phyloP scores from a whole-genome alignment of 169 alveolate genomes.

The Babesia bovis region DNA sequence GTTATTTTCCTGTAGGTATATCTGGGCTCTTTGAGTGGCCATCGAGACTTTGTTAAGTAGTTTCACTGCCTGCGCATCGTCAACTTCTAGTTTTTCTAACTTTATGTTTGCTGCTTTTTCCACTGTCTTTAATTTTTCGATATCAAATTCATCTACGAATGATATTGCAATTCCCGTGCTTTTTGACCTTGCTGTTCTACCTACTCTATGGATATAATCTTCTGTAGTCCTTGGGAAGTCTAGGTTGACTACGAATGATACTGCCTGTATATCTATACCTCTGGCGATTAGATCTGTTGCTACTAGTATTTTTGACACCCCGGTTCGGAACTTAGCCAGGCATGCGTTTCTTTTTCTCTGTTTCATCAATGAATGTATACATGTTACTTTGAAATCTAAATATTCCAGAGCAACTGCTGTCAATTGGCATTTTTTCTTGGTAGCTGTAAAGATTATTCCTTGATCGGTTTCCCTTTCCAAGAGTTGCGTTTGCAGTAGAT shows the following conservation, averaged over 20 bases:
- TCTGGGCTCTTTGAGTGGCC: constrained; percentile 82
- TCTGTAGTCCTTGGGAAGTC: constrained; percentile 91
- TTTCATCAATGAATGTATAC: constrained; percentile 94
- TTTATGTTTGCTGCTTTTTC: constrained; percentile 71
- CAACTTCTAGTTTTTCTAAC: constrained; percentile 78
- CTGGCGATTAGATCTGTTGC: constrained; percentile 98
- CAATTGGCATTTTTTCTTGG: constrained; percentile 87
- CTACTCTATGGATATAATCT: constrained; percentile 95
- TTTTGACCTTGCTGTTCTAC: constrained; percentile 98
- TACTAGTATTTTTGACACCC: constrained; percentile 81
- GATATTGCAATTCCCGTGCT: constrained; percentile 92
- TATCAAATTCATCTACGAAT: constrained; percentile 88
- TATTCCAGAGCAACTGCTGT: constrained; percentile 87
- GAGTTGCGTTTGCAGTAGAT: constrained; percentile 30
- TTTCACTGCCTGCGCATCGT: constrained; percentile 84
- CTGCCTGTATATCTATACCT: constrained; percentile 97
- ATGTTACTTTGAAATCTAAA: constrained; percentile 90
- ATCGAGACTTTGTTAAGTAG: constrained; percentile 88
- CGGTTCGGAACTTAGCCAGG: constrained; percentile 91
- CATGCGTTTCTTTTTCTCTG: constrained; percentile 91
- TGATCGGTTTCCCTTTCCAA: constrained; percentile 44
- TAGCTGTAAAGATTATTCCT: constrained; percentile 93
- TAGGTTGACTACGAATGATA: constrained; percentile 91
- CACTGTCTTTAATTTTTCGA: constrained; percentile 76
- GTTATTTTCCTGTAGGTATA: constrained; percentile 46